These are phyloP conservation scores for Pleurotus giganteus DNA, from an alignment of 768 basidiomycete species.

Conservation along the genomic window DNA sequence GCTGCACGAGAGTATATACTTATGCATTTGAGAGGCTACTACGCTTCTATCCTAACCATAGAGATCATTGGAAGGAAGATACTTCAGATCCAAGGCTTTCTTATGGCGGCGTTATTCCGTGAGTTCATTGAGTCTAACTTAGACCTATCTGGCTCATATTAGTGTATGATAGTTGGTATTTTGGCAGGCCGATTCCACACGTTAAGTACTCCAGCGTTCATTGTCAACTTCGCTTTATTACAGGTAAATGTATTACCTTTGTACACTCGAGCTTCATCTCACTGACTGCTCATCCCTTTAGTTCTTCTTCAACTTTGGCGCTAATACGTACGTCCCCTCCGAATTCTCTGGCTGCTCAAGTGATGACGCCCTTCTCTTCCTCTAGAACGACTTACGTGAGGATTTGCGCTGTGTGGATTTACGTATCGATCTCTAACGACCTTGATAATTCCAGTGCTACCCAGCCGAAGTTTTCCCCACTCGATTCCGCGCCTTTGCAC, in stretches of 20 bases:
- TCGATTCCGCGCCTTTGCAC: slow-evolving; percentile 67
- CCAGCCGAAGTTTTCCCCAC: slow-evolving; percentile 83
- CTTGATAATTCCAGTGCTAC: slow-evolving; percentile 43
- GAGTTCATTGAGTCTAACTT: slow-evolving; percentile 17
- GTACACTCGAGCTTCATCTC: not conserved
- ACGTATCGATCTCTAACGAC: not conserved
- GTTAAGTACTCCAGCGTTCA: slow-evolving; percentile 58
- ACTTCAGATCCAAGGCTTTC: slow-evolving; percentile 77
- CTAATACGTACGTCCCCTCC: slow-evolving; percentile 49
- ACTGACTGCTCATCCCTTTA: slow-evolving; percentile 18
- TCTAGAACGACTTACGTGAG: slow-evolving; percentile 51
- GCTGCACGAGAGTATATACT: slow-evolving; percentile 9
- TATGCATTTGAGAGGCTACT: slow-evolving; percentile 51
- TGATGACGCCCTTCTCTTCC: not conserved
- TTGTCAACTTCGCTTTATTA: slow-evolving; percentile 70
- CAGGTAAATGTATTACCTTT: slow-evolving; percentile 35
- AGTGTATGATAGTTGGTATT: slow-evolving; percentile 50
- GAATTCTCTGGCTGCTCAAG: not conserved
- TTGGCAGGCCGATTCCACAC: slow-evolving; percentile 63
- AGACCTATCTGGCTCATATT: not conserved
- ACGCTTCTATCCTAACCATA: slow-evolving; percentile 63
- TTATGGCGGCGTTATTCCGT: slow-evolving; percentile 67
- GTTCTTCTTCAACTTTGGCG: slow-evolving; percentile 85
- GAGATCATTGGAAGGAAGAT: slow-evolving; percentile 72
- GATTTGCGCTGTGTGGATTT: not conserved